These are phyloP conservation scores for Exophiala viscosa DNA, from an alignment of 2,329 filamentous ascomycete species.

Conservation along the genomic window DNA sequence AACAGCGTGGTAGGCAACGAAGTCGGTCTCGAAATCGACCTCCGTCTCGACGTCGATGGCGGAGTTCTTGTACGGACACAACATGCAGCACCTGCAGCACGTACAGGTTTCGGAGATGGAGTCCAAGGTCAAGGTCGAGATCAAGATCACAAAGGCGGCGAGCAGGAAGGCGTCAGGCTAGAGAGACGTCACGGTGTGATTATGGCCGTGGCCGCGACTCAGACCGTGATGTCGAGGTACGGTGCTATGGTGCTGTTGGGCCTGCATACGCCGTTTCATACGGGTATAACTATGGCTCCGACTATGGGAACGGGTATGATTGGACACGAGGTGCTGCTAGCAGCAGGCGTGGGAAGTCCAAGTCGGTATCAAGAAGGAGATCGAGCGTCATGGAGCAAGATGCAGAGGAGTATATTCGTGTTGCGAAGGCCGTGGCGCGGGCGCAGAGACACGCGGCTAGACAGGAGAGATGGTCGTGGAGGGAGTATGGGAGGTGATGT, in stretches of 20 bases:
- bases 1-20: too few species aligned
- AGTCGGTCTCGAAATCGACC: background rate
- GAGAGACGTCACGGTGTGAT: too few species aligned
- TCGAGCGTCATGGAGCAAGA: background rate
- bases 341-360: background rate
- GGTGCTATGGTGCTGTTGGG: too few species aligned
- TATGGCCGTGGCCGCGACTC: background rate
- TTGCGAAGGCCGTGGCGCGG: slow-evolving; percentile 3
- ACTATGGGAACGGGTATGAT: background rate
- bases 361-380: background rate
- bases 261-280: background rate
- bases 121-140: too few species aligned
- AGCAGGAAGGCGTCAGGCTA: too few species aligned
- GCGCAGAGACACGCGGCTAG: slow-evolving; percentile 1
- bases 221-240: too few species aligned
- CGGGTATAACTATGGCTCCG: background rate
- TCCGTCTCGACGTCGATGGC: background rate
- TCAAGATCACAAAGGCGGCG: too few species aligned
- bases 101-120: too few species aligned
- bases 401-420: background rate
- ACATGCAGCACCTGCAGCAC: background rate
- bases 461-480: slow-evolving; percentile 4
- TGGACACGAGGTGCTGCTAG: background rate
- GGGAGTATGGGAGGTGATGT: slow-evolving; percentile 5
- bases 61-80: background rate